Evolutionary conservation across 768 basidiomycete genomes (phyloP).

Genomic region (Chalciporus chontae): DNA sequence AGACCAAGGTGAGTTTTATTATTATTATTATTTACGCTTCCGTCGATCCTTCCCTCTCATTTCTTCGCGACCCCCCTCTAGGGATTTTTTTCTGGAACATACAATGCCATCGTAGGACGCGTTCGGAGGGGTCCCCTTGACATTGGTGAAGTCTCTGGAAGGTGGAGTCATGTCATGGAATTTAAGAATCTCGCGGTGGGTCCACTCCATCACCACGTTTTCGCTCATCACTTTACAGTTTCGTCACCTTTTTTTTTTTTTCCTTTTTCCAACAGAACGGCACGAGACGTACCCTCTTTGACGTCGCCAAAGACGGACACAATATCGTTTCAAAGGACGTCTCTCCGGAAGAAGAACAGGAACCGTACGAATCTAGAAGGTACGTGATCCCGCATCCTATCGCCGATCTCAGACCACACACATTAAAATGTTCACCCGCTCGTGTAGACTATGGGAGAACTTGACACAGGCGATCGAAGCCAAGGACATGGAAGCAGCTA

Average conservation of each 20-base stretch:
- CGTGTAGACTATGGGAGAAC: constrained; percentile 72
- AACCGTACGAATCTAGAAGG: constrained; percentile 86
- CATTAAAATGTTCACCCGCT: too few relatives aligned
- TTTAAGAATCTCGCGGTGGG: constrained; percentile 67
- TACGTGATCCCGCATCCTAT: constrained; percentile 33
- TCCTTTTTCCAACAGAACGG: constrained; percentile 50
- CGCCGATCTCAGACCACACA: too few relatives aligned
- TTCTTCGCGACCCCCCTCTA: constrained; percentile 25
- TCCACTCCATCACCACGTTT: not conserved
- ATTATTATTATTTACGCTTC: not conserved
- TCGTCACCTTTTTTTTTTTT: not conserved
- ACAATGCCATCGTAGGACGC: constrained; percentile 85
- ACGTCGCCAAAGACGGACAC: constrained; percentile 72
- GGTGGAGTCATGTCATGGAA: constrained; percentile 91
- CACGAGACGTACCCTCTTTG: constrained; percentile 76
- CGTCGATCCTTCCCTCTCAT: not conserved
- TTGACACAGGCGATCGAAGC: constrained; percentile 81
- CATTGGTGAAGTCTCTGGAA: constrained; percentile 82
- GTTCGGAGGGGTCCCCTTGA: constrained; percentile 63
- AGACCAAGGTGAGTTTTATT: constrained; percentile 82
- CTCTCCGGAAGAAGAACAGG: constrained; percentile 82
- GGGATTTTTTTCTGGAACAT: constrained; percentile 97
- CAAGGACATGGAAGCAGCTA: constrained; percentile 94
- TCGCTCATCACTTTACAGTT: not conserved
- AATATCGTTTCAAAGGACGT: constrained; percentile 79